These are phyloP conservation scores for Hyaloscypha bicolor DNA, from an alignment of 495 filamentous ascomycete genomes.

Conservation along the genomic window DNA sequence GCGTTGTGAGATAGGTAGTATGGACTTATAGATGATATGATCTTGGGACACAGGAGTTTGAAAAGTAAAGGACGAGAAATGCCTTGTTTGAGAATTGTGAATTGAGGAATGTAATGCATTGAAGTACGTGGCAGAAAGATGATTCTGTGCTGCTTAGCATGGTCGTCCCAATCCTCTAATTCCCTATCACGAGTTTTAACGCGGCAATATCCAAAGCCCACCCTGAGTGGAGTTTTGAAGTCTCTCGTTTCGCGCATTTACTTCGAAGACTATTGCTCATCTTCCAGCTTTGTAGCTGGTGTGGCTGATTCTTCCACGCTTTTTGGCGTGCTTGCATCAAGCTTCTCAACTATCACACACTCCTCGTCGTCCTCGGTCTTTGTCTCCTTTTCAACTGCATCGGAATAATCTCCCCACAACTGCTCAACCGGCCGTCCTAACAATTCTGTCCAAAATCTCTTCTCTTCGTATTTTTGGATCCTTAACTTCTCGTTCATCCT, in stretches of 20 bases:
- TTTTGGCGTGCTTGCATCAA: conserved; percentile 24
- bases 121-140: background rate
- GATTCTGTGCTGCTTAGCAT: background rate
- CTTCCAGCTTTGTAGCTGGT: background rate
- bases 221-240: background rate
- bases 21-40: no score
- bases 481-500: conserved; percentile 73
- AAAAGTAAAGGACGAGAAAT: no score
- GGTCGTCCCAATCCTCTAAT: background rate
- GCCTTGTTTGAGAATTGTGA: no score
- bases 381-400: conserved; percentile 32
- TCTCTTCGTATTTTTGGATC: conserved; percentile 56
- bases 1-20: no score
- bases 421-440: conserved; percentile 65
- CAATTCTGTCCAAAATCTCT: conserved; percentile 70
- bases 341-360: conserved; percentile 33
- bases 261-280: background rate
- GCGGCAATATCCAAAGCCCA: background rate
- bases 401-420: conserved; percentile 73
- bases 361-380: conserved; percentile 31
- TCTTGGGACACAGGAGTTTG: no score
- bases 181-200: background rate
- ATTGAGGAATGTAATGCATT: background rate
- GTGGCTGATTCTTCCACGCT: background rate
- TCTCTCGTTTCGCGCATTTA: background rate